These are phyloP conservation scores for Lactifluus hygrophoroides DNA, from an alignment of 768 basidiomycete species.

Conservation along the genomic window DNA sequence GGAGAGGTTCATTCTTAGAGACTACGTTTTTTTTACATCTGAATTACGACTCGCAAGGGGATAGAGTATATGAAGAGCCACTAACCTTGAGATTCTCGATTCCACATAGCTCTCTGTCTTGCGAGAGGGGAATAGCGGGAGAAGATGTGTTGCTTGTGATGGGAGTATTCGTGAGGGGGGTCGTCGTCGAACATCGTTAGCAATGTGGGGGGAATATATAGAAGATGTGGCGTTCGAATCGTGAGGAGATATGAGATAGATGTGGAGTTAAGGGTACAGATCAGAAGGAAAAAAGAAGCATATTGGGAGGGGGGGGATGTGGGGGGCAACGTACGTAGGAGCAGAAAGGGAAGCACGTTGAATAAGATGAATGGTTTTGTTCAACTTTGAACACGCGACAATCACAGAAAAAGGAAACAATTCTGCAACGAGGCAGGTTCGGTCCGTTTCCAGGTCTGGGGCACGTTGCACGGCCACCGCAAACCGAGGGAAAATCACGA, in stretches of 20 bases:
- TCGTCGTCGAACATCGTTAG: conserved; percentile 18
- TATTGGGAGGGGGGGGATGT: neutral
- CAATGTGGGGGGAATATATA: conserved; percentile 8
- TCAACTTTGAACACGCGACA: neutral
- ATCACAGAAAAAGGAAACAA: neutral
- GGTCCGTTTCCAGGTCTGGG: neutral
- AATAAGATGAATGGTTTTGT: neutral
- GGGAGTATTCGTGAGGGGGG: conserved; percentile 5
- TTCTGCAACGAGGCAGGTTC: conserved; percentile 3
- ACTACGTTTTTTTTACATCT: neutral
- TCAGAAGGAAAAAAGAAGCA: conserved; percentile 1
- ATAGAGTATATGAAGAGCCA: neutral
- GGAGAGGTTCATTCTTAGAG: neutral
- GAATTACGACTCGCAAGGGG: neutral
- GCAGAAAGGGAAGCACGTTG: neutral
- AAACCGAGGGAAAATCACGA: too few relatives aligned
- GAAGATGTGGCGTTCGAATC: neutral
- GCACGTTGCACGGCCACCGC: too few relatives aligned
- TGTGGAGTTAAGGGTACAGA: neutral
- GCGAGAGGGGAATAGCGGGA: conserved; percentile 1
- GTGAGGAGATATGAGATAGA: neutral
- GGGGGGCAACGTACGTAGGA: neutral
- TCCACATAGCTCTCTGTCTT: neutral
- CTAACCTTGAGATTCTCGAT: conserved; percentile 3
- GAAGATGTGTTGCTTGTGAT: neutral